Conservation (phyloP, 768 basidiomycete species). For the Kwoniella botswanensis region DNA sequence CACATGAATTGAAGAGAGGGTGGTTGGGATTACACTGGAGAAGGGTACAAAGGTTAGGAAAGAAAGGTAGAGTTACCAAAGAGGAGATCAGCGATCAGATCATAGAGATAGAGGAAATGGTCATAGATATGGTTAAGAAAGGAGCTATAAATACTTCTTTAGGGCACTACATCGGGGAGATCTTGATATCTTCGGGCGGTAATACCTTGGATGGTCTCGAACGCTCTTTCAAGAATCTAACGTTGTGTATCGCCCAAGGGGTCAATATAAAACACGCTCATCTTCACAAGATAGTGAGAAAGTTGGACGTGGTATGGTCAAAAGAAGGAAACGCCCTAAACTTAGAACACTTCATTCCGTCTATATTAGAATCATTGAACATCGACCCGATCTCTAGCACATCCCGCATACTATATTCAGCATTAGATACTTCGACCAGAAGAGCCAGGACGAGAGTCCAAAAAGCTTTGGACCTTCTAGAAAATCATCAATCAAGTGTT, state of each 20-base stretch:
- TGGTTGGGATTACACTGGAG: slow-evolving; percentile 19
- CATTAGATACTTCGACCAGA: slow-evolving; percentile 7
- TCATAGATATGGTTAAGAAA: slow-evolving; percentile 8
- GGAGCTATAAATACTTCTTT: neutral
- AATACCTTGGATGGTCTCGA: slow-evolving; percentile 7
- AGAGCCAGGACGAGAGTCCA: slow-evolving; percentile 9
- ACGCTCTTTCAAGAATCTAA: slow-evolving; percentile 8
- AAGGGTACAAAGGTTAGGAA: neutral
- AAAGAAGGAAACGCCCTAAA: slow-evolving; percentile 2
- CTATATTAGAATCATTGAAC: neutral
- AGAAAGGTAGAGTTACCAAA: neutral
- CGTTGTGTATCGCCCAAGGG: slow-evolving; percentile 15
- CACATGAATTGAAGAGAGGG: slow-evolving; percentile 14
- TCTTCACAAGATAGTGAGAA: slow-evolving; percentile 16
- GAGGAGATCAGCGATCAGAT: neutral
- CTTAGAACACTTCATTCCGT: slow-evolving; percentile 1
- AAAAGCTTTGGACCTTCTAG: slow-evolving; percentile 15
- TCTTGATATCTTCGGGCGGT: slow-evolving; percentile 5
- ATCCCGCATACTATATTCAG: slow-evolving; percentile 2
- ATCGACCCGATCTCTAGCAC: slow-evolving; percentile 3
- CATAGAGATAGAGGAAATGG: slow-evolving; percentile 8
- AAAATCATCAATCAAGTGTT: neutral
- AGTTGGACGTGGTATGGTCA: neutral
- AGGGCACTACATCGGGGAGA: slow-evolving; percentile 9
- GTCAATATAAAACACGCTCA: slow-evolving; percentile 3